Evolutionary conservation across 805 yeast genomes (phyloP), one percentile per base, ranked within the genome.

Genomic region (Wickerhamiella alocasiicola): DNA sequence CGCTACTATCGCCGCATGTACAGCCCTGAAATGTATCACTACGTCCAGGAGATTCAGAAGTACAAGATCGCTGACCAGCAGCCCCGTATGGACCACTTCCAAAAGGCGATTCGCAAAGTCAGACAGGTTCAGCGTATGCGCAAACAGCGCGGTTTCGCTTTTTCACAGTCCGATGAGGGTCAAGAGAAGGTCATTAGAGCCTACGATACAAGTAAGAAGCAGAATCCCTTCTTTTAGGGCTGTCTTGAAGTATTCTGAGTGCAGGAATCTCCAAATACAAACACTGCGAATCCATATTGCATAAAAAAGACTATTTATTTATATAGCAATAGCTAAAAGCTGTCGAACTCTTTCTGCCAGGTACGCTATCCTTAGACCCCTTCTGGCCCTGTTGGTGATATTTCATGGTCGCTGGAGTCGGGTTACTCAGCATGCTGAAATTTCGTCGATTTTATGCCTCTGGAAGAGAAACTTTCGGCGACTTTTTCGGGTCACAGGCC

Each of bases 81-180:
- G 49, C 98, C 99, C n/a, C 75, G 95, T 51, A 76, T 87, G 72
- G 94, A 85, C 51, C 94, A 87, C 48, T 91, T 91, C 69, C 98
- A 91, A 61, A 85, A 81, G 59, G 96, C 97, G 5, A 91, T 91
- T 43, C 72, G 97, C 55, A 91, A 85, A 56, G 97, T 91, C 18
- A 78, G 99, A 61, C 99, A 93, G 61, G 97, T 91, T 28, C 95
- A 88, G 60, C 73, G 99, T 60, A 88, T 91, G 82, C 81, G 93
- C 58, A 91, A 91, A 55, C 98, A 91, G 63, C 77, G 97, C 62
- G 99, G 99, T 5, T 91, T 83, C 67, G 99, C 99, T 1, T 91
- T 91, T 54, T 85, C 96, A 5, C 97, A 91, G 60, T 85, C 81
- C 35, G 95, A 84, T 48, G 95, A 82, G 57, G 94, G 94, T 35